These are phyloP conservation scores for Gossypium raimondii DNA, from an alignment of 345 rosid species.

Conservation along the genomic window DNA sequence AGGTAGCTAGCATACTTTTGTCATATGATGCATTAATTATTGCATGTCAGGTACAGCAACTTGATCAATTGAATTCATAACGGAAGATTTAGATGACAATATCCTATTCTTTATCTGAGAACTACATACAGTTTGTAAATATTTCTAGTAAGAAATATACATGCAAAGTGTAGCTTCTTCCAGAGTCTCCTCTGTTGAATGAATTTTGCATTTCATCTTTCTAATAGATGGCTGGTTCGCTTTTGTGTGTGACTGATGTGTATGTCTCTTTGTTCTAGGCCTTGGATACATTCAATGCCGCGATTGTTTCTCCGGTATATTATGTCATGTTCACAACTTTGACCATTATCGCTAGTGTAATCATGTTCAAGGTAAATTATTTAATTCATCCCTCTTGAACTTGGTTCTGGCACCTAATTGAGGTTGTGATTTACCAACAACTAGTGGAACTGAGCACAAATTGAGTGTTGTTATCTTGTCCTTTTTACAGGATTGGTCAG, in stretches of 20 bases:
- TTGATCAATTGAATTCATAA: background rate
- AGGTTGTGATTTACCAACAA: background rate
- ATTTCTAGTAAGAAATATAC: background rate
- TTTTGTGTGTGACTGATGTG: background rate
- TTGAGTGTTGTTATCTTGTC: background rate
- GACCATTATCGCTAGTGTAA: constrained; percentile 72
- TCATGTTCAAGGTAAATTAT: constrained; percentile 74
- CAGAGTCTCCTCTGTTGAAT: background rate
- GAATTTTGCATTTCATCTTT: background rate
- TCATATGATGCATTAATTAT: background rate
- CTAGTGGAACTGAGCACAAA: background rate
- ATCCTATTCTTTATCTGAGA: background rate
- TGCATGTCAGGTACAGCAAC: background rate
- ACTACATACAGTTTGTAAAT: background rate
- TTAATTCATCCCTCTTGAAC: constrained; percentile 1
- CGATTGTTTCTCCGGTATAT: constrained; percentile 85
- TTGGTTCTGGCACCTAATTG: constrained; percentile 6
- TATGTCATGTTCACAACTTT: constrained; percentile 93
- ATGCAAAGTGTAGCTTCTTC: background rate
- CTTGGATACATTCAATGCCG: constrained; percentile 76
- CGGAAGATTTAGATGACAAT: background rate
- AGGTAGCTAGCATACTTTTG: background rate
- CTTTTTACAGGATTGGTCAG: constrained; percentile 1
- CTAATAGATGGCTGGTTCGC: background rate
- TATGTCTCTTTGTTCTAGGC: constrained; percentile 43